Percentiles rank a stretch among this genome's conserved stretches.
Evolutionary conservation across 148 eudicot species (phyloP).

Genomic region (Tetragonia tetragonoides): DNA sequence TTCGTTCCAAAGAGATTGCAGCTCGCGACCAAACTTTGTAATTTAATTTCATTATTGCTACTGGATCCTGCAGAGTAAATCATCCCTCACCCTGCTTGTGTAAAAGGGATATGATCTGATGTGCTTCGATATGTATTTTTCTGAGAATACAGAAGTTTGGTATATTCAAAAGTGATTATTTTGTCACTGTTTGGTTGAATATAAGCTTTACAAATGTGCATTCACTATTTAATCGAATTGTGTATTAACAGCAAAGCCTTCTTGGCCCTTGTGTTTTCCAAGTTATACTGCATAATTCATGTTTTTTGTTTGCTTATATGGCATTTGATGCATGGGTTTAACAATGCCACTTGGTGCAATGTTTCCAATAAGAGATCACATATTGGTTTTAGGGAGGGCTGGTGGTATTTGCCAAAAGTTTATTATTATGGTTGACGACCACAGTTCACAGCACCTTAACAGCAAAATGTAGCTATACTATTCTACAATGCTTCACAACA

Average conservation of each 20-base stretch:
- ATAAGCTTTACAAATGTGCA: slow-evolving; percentile 19
- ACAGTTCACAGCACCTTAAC: too few species aligned
- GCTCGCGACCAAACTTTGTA: slow-evolving; percentile 23
- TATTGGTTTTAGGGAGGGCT: too few species aligned
- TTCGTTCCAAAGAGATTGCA: not conserved
- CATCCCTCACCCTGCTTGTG: slow-evolving; percentile 4
- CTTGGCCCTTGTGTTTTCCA: slow-evolving; percentile 12
- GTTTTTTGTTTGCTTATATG: slow-evolving; percentile 3
- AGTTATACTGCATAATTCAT: not conserved
- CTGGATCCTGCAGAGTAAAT: slow-evolving; percentile 24
- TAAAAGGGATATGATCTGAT: not conserved
- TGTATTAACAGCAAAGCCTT: slow-evolving; percentile 7
- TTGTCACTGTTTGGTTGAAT: slow-evolving; percentile 18
- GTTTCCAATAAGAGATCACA: too few species aligned
- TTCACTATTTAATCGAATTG: not conserved
- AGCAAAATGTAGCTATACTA: too few species aligned
- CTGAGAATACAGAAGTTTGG: slow-evolving; percentile 13
- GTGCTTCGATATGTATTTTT: slow-evolving; percentile 18
- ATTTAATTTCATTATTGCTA: slow-evolving; percentile 15
- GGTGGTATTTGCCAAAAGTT: too few species aligned
- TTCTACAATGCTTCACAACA: too few species aligned
- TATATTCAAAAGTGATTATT: slow-evolving; percentile 19
- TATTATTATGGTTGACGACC: too few species aligned
- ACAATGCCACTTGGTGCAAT: too few species aligned
- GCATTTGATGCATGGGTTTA: not conserved